Evolutionary conservation across 2,329 filamentous ascomycete genomes (phyloP), one percentile per base, ranked within the genome.

Genomic region (Claviceps purpurea): DNA sequence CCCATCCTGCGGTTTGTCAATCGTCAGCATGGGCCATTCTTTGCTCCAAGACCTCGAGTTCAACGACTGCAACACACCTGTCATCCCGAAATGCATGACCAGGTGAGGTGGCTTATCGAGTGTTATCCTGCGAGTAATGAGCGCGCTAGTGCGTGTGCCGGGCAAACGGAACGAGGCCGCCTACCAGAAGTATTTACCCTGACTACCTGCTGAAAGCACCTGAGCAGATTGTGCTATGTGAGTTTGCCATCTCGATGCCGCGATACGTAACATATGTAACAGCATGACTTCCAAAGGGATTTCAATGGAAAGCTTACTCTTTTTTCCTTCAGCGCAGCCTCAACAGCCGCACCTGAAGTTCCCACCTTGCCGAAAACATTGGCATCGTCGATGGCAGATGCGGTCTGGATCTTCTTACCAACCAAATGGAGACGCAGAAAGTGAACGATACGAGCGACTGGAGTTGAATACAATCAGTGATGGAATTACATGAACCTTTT

Each of bases 161-260:
- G 8, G 18, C 20, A 14, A 16, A 5, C 10, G 10, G 14, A 20
- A 8, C 16, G 7, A 55, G 68, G 54, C 59, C n/a, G 14, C 52
- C n/a, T 40, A 79, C 82, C 93, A 98, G 66, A 98, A 97, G 64
- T 97, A 97, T 76, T 97, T 98, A 10, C 93, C 93, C 65, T 96
- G 93, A 54, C 86, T 89, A 4, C 86, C 87, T 4, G 86, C 87
- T 51, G 73, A 75, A 8, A 79, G 54, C 3, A 82, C 81, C 72
- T 74, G 48, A 6, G 43, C 11, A 13, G 42, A 34, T 41, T 20
- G 18, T 37, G 14, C 13, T 37, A 2, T 38, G 18, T 42, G 38
- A 42, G 20, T 34, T 11, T 34, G 30, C 30, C 8, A 34, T 34
- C 30, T 34, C 30, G 30, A 34, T 34, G 10, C 30, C 30, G 30